Percentiles rank a stretch among this genome's conserved stretches.
Evolutionary conservation across 1,284 basidiomycete species (phyloP).

Genomic region (Moesziomyces parantarcticus): DNA sequence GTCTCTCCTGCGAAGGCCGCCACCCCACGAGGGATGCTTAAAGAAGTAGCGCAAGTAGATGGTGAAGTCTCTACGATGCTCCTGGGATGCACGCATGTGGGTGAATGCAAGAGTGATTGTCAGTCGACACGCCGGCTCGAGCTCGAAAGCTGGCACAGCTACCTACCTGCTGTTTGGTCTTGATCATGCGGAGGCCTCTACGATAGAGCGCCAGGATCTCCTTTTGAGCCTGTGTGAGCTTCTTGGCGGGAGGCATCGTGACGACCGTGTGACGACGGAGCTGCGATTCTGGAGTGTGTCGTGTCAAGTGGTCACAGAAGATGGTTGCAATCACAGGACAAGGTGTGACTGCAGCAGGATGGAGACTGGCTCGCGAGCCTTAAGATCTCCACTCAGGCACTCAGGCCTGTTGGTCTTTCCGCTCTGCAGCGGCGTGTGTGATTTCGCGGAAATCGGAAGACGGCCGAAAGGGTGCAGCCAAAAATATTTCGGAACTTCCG

Average conservation of each 20-base stretch:
- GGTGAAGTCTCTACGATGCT: constrained; percentile 56
- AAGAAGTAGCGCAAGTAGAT: constrained; percentile 67
- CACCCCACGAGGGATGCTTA: constrained; percentile 61
- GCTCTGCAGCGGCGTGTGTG: too few species aligned
- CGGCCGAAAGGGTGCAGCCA: not conserved
- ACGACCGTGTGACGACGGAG: not conserved
- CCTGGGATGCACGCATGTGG: constrained; percentile 18
- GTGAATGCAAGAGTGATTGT: not conserved
- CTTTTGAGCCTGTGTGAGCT: constrained; percentile 52
- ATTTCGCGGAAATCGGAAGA: constrained; percentile 13
- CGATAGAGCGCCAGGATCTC: constrained; percentile 60
- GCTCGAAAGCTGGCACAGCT: not conserved
- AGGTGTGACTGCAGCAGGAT: too few species aligned
- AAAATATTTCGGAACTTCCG: constrained; percentile 16
- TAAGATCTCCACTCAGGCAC: constrained; percentile 10
- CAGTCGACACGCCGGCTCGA: not conserved
- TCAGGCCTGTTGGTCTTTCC: not conserved
- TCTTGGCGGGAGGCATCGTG: constrained; percentile 31
- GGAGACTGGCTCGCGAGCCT: not conserved
- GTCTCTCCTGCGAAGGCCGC: constrained; percentile 57
- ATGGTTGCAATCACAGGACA: too few species aligned
- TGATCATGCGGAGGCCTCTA: constrained; percentile 56
- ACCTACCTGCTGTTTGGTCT: constrained; percentile 60
- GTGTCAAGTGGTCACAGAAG: too few species aligned
- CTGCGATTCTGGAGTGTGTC: too few species aligned